Evolutionary conservation across 75 land plant species (phyloP).

Genomic region (Picea glauca): DNA sequence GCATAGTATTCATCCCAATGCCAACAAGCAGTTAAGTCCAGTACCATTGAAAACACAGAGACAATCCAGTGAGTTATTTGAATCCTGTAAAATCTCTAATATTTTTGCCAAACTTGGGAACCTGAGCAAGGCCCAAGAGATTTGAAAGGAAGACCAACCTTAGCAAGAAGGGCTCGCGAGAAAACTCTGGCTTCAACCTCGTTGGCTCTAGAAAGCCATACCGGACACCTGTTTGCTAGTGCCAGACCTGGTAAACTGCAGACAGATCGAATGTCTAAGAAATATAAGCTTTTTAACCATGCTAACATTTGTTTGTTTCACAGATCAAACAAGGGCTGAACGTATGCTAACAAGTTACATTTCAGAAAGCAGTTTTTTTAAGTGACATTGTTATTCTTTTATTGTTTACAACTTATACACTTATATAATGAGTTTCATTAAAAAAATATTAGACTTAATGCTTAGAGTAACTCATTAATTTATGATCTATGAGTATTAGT

Average conservation of each 20-base stretch:
- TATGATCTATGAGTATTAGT: too few species aligned
- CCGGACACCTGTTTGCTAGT: conserved; percentile 40
- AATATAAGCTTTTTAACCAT: neutral
- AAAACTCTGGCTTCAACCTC: conserved; percentile 75
- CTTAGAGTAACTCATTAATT: too few species aligned
- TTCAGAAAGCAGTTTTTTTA: too few species aligned
- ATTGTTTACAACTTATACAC: too few species aligned
- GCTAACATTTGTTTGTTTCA: too few species aligned
- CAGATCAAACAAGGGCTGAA: too few species aligned
- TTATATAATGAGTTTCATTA: too few species aligned
- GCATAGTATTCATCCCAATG: neutral
- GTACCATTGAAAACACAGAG: neutral
- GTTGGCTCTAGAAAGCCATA: conserved; percentile 71
- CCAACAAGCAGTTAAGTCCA: neutral
- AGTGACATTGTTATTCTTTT: too few species aligned
- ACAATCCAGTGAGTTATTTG: too few species aligned
- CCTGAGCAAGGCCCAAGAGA: neutral
- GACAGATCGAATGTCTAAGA: neutral
- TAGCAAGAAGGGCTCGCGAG: conserved; percentile 79
- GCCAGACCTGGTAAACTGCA: conserved; percentile 79
- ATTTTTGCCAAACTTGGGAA: neutral
- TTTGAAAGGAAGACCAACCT: conserved; percentile 34
- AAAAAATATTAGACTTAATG: too few species aligned
- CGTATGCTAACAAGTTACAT: too few species aligned
- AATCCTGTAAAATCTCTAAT: neutral